Conservation (phyloP, 1,139 yeast genomes). For the Kurtzmaniella quercitrusa region DNA sequence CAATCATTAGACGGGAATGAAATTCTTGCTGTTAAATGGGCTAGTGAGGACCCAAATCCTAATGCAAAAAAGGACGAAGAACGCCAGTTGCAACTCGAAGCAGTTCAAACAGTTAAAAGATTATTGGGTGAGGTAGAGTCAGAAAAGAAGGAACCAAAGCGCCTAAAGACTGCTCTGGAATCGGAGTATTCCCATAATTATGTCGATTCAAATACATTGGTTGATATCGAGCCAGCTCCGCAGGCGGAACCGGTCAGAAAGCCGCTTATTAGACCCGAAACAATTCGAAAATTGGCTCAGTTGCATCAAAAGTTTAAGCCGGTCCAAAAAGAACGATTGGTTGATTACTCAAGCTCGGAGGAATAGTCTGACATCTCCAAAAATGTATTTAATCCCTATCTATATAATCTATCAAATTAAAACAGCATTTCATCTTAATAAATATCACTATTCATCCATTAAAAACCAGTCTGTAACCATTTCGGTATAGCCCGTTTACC, state of each 20-base stretch:
- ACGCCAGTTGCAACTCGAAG: conserved; percentile 31
- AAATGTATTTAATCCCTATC: too few species aligned
- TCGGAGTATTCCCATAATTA: too few species aligned
- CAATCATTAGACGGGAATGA: conserved; percentile 69
- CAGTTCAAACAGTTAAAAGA: conserved; percentile 29
- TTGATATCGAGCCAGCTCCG: neutral
- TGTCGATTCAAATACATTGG: neutral
- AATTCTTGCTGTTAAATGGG: conserved; percentile 77
- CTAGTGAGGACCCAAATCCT: conserved; percentile 84
- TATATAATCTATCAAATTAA: too few species aligned
- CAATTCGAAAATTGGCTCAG: neutral
- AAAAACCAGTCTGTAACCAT: conserved; percentile 49
- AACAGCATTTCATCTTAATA: too few species aligned
- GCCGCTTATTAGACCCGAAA: neutral
- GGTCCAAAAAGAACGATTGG: neutral
- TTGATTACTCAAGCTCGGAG: neutral
- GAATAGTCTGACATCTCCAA: neutral
- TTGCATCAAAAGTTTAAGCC: neutral
- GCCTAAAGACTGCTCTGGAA: neutral
- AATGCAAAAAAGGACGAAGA: conserved; percentile 52
- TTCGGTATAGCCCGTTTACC: conserved; percentile 50
- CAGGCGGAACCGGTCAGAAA: neutral
- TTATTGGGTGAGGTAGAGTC: conserved; percentile 17
- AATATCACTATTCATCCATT: too few species aligned
- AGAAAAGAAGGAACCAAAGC: conserved; percentile 2